phyloP scores from a whole-genome alignment of 768 basidiomycete genomes.

The Serendipita sp. region DNA sequence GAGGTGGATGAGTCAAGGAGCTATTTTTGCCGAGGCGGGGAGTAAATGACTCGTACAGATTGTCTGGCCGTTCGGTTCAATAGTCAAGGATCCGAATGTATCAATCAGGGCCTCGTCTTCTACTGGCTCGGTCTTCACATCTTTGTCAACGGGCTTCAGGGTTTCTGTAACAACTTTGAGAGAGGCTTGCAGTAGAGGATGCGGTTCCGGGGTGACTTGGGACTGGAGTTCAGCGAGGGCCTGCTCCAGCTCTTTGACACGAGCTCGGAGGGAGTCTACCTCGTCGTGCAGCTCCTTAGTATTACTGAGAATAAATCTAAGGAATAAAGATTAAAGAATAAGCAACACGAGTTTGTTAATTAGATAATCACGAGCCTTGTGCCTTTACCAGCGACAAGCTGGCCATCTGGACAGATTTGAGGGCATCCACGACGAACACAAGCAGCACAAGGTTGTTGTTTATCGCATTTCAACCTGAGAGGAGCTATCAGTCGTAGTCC shows the following conservation, averaged over 20 bases:
- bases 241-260: not conserved
- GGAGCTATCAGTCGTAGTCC: too few relatives aligned
- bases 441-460: not conserved
- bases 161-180: slow-evolving; percentile 3
- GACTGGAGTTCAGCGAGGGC: not conserved
- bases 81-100: not conserved
- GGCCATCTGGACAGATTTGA: slow-evolving; percentile 1
- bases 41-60: not conserved
- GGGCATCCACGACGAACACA: slow-evolving; percentile 2
- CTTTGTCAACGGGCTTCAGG: not conserved
- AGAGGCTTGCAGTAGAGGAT: not conserved
- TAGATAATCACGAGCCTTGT: not conserved
- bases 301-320: slow-evolving; percentile 6
- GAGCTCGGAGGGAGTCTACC: not conserved
- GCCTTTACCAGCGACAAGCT: slow-evolving; percentile 7
- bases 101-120: slow-evolving; percentile 3
- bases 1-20: not conserved
- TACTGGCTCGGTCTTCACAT: not conserved
- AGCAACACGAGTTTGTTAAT: not conserved
- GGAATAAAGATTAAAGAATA: not conserved
- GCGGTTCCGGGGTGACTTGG: not conserved
- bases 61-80: not conserved
- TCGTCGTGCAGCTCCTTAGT: slow-evolving; percentile 5
- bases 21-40: not conserved
- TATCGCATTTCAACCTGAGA: slow-evolving; percentile 2